These are phyloP conservation scores for Camellia lanceoleosa DNA, from an alignment of 148 eudicot species.

Conservation along the genomic window DNA sequence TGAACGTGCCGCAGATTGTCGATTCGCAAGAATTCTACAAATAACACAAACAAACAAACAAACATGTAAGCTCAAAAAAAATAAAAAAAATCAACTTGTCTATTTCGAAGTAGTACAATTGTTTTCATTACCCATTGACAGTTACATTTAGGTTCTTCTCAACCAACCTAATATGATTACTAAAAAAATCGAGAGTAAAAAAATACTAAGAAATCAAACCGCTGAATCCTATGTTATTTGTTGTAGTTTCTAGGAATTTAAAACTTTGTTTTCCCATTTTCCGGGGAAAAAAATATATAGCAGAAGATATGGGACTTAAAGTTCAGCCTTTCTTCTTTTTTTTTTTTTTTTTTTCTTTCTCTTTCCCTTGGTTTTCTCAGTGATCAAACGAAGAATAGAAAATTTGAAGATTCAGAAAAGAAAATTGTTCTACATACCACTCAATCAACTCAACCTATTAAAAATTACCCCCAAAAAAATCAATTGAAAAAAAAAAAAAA, in stretches of 20 bases:
- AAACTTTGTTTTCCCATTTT: background rate
- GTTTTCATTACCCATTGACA: background rate
- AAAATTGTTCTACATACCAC: no score
- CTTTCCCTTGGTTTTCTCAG: no score
- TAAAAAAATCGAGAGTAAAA: background rate
- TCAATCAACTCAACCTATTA: no score
- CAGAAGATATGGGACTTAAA: background rate
- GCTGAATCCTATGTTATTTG: background rate
- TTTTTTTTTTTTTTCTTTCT: background rate
- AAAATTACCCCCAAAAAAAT: no score
- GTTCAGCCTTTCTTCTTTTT: background rate
- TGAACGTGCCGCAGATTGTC: slow-evolving; percentile 95
- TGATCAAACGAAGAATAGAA: no score
- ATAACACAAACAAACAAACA: background rate
- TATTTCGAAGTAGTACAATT: background rate
- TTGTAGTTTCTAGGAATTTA: background rate
- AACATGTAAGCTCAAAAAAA: no score
- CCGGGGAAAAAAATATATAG: background rate
- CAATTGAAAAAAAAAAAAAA: background rate
- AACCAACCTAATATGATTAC: no score
- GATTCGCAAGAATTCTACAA: slow-evolving; percentile 80
- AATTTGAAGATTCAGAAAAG: no score
- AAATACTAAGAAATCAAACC: background rate
- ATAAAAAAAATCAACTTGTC: background rate
- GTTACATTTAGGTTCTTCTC: no score